Conservation (phyloP, 306 rosid genomes). For the Prunus davidiana region DNA sequence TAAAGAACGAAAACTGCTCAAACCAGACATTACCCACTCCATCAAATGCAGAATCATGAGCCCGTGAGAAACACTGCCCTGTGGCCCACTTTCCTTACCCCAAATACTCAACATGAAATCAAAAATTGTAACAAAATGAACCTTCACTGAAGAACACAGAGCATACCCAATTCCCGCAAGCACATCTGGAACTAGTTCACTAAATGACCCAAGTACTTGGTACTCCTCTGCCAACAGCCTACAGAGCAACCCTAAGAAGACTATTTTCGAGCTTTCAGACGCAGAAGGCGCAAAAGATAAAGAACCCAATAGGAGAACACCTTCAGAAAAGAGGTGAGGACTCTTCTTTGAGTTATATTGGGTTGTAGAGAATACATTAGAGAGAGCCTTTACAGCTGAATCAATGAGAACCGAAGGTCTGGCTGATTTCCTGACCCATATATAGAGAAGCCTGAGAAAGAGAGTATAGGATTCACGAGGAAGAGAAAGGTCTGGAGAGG, state of each 20-base stretch:
- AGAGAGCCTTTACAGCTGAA: conserved; percentile 42
- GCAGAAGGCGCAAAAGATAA: conserved; percentile 49
- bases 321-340: conserved; percentile 48
- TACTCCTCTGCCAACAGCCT: conserved; percentile 39
- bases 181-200: conserved; percentile 50
- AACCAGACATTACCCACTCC: conserved; percentile 68
- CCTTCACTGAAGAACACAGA: conserved; percentile 55
- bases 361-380: conserved; percentile 30
- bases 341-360: conserved; percentile 30
- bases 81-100: conserved; percentile 53
- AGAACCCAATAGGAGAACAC: conserved; percentile 59
- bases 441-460: conserved; percentile 59
- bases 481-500: conserved; percentile 42
- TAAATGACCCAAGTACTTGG: conserved; percentile 32
- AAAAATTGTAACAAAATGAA: conserved; percentile 42
- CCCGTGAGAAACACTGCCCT: conserved; percentile 50
- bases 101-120: conserved; percentile 63
- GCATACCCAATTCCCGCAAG: conserved; percentile 90
- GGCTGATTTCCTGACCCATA: conserved; percentile 74
- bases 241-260: conserved; percentile 51
- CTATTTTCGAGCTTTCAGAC: conserved; percentile 44
- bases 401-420: conserved; percentile 50
- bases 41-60: conserved; percentile 71
- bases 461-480: conserved; percentile 51
- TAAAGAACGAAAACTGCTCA: conserved; percentile 38